These are phyloP conservation scores for Rhizopus microsporus DNA, from an alignment of 371 early-diverging fungal species.

Conservation along the genomic window DNA sequence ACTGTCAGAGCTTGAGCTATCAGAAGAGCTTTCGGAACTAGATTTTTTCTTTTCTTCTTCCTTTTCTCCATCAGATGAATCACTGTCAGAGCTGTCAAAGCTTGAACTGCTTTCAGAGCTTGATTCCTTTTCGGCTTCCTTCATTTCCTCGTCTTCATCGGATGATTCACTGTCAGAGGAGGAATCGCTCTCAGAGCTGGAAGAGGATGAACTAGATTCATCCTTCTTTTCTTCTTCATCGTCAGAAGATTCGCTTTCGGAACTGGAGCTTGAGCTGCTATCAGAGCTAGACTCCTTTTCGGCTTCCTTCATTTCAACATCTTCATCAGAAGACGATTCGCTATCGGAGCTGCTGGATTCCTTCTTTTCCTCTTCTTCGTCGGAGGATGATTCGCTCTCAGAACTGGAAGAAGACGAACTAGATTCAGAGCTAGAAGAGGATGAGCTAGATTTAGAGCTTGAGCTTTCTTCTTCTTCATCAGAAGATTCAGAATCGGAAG, in stretches of 20 bases:
- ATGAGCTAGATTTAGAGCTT: no score
- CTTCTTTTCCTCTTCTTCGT: slow-evolving; percentile 18
- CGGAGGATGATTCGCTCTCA: slow-evolving; percentile 16
- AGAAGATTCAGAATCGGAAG: neutral
- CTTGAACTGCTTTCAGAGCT: slow-evolving; percentile 6
- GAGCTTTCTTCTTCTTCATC: slow-evolving; percentile 5
- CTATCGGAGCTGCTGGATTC: neutral
- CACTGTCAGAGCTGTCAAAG: slow-evolving; percentile 15
- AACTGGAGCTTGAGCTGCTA: slow-evolving; percentile 12
- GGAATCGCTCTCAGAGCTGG: slow-evolving; percentile 26
- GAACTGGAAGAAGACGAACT: slow-evolving; percentile 7
- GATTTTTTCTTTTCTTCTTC: slow-evolving; percentile 21
- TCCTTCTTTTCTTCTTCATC: slow-evolving; percentile 17
- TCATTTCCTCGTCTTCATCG: slow-evolving; percentile 24
- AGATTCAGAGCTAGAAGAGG: slow-evolving; percentile 4
- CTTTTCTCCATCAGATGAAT: slow-evolving; percentile 24
- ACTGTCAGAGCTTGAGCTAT: slow-evolving; percentile 18
- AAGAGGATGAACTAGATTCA: slow-evolving; percentile 10
- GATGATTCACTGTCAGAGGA: slow-evolving; percentile 23
- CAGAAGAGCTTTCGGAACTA: slow-evolving; percentile 4
- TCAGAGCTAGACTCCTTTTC: slow-evolving; percentile 18
- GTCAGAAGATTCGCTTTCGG: slow-evolving; percentile 23
- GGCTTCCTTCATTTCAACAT: slow-evolving; percentile 25
- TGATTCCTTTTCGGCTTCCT: slow-evolving; percentile 11
- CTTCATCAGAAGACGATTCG: slow-evolving; percentile 5